phyloP scores from a whole-genome alignment of 176 grass and related monocot genomes.

The Neostapfia colusana region DNA sequence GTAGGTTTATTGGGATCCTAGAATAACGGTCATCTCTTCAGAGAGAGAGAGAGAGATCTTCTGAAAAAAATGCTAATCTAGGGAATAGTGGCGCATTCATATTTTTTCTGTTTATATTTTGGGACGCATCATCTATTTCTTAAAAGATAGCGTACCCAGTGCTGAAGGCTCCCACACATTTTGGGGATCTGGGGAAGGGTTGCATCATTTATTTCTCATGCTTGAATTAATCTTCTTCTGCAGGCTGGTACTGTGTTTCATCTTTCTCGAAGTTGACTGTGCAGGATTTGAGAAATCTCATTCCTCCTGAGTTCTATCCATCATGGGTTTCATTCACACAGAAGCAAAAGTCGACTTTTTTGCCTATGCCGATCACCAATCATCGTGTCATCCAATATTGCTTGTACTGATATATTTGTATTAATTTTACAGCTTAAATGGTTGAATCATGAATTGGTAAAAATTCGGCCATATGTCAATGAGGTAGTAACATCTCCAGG shows the following conservation, averaged over 20 bases:
- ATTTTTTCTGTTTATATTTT: constrained; percentile 12
- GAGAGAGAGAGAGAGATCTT: not conserved
- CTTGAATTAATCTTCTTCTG: constrained; percentile 23
- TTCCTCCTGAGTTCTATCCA: constrained; percentile 82
- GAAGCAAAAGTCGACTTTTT: constrained; percentile 83
- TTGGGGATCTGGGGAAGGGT: too few species aligned
- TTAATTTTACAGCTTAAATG: constrained; percentile 76
- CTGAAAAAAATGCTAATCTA: constrained; percentile 26
- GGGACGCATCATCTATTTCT: not conserved
- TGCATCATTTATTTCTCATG: not conserved
- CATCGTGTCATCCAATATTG: constrained; percentile 9
- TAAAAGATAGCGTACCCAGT: too few species aligned
- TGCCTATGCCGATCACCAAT: not conserved
- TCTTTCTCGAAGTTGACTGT: constrained; percentile 80
- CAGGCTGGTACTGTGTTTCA: constrained; percentile 64
- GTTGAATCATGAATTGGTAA: constrained; percentile 77
- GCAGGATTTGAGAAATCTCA: constrained; percentile 73
- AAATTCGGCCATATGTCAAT: constrained; percentile 91
- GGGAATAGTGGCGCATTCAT: not conserved
- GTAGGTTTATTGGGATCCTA: not conserved
- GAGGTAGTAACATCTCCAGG: constrained; percentile 50
- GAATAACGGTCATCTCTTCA: not conserved
- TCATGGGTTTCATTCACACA: constrained; percentile 92
- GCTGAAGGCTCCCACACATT: too few species aligned
- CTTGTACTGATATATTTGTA: constrained; percentile 43